phyloP scores from a whole-genome alignment of 106 monocot species.

The Dendrobium catenatum region DNA sequence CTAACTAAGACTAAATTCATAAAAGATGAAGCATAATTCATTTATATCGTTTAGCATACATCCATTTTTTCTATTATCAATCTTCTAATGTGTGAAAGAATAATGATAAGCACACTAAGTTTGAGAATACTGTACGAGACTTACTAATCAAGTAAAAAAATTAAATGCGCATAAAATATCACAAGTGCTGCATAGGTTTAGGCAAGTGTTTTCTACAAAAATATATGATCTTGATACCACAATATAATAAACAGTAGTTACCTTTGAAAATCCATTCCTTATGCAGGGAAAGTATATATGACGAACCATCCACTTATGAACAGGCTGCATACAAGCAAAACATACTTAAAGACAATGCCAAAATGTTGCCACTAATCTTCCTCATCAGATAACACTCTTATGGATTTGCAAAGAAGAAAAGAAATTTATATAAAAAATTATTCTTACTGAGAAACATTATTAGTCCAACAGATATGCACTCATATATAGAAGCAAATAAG shows the following conservation, averaged over 20 bases:
- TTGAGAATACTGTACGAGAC: neutral
- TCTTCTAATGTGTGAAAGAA: neutral
- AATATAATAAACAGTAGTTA: conserved; percentile 11
- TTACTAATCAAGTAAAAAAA: neutral
- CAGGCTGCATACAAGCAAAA: conserved; percentile 55
- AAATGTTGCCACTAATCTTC: neutral
- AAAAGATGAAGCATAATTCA: neutral
- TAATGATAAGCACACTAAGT: neutral
- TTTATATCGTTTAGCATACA: neutral
- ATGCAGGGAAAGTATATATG: conserved; percentile 97
- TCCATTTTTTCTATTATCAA: neutral
- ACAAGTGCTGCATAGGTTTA: neutral
- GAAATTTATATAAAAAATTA: neutral
- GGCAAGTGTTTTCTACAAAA: neutral
- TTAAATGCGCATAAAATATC: neutral
- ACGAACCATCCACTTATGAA: conserved; percentile 97
- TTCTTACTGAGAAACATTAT: neutral
- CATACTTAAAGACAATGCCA: neutral
- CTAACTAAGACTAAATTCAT: neutral
- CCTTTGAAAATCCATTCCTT: conserved; percentile 80
- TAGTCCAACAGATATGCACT: too few relatives aligned
- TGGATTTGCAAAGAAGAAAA: neutral
- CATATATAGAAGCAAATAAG: too few relatives aligned
- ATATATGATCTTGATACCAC: neutral
- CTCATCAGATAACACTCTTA: neutral